Base-by-base conservation (phyloP, 192 early-diverging fungal species). In the Coemansia sp. region DNA sequence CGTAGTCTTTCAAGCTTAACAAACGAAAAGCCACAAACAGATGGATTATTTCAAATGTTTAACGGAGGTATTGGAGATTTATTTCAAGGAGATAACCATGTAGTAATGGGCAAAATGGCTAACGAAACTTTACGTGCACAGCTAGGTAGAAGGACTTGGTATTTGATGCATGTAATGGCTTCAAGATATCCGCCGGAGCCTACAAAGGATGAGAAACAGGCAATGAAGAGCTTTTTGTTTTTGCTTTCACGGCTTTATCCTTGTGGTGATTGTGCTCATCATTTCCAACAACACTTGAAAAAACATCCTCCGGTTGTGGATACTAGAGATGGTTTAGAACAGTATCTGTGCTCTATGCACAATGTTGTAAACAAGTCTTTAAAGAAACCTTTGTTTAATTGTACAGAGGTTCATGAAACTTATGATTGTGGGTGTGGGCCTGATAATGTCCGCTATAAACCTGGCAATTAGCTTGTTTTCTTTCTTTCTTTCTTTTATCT, bases 191-290 rank as follows among this genome's bases (percentile, higher is more conserved):
- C 95, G 5, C 50, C 80, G 30, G 69, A 86, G 13, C 95, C 95
- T 13, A 85, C 81, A 2, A 26, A 47, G 15, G 85, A 87, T 28
- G 93, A 98, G 67, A 67, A 86, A 51, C 63, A 77, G 24, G 85
- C 92, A 0, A 65, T 94, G 40, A 79, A 68, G 32, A 85, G 87
- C 51, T 98, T 89, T 63, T 78, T 98, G 49, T 83, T 80, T 49
- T 60, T 94, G 24, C 81, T 96, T 40, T 88, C 87, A 2, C 68
- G 88, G 56, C 64, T 98, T 20, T 98, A 98, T 66, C 95, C 95
- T 11, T 98, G 95, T 58, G 95, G 95, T 37, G 93, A 96, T 78
- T 98, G 94, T 67, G 95, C 93, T 3, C 56, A 78, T 8, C 93
- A 98, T 52, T 95, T 98, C 57, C 85, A 90, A 67, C 46, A 69